A percentile compares a stretch with the other conserved stretches of the same genome.
Conservation (phyloP, 1,284 basidiomycete species). For the Sphaerobolus stellatus region DNA sequence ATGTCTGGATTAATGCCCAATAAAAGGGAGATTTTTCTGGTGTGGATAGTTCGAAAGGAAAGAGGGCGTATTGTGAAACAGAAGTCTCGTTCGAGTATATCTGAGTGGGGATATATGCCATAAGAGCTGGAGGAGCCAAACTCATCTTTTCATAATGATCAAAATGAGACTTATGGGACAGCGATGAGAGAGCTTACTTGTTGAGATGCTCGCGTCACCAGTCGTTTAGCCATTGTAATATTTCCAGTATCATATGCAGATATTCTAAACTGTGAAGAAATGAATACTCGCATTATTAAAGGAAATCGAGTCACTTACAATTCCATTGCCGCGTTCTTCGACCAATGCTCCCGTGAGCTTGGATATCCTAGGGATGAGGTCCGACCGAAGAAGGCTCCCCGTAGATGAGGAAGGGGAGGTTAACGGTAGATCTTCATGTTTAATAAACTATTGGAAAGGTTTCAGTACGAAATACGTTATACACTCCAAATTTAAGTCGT, state of each 20-base stretch:
- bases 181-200: slow-evolving; percentile 40
- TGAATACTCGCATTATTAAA: slow-evolving; percentile 8
- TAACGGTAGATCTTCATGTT: slow-evolving; percentile 33
- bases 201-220: slow-evolving; percentile 49
- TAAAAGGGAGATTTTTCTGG: slow-evolving; percentile 3
- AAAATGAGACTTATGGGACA: neutral
- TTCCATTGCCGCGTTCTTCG: slow-evolving; percentile 48
- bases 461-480: slow-evolving; percentile 47
- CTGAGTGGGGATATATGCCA: slow-evolving; percentile 40
- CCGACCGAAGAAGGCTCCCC: slow-evolving; percentile 22
- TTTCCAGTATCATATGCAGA: slow-evolving; percentile 44
- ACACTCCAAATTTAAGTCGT: slow-evolving; percentile 11
- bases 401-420: neutral
- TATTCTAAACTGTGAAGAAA: slow-evolving; percentile 49
- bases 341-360: slow-evolving; percentile 61
- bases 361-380: slow-evolving; percentile 62
- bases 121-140: slow-evolving; percentile 24
- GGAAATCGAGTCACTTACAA: slow-evolving; percentile 36
- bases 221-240: slow-evolving; percentile 48
- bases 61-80: slow-evolving; percentile 22
- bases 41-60: slow-evolving; percentile 7
- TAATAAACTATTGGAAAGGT: slow-evolving; percentile 50
- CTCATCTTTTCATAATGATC: slow-evolving; percentile 20
- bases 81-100: slow-evolving; percentile 28
- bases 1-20: slow-evolving; percentile 8